A percentile compares a stretch with the other conserved stretches of the same genome.
phyloP scores from a whole-genome alignment of 176 grass and related monocot species.

The Lolium perenne region DNA sequence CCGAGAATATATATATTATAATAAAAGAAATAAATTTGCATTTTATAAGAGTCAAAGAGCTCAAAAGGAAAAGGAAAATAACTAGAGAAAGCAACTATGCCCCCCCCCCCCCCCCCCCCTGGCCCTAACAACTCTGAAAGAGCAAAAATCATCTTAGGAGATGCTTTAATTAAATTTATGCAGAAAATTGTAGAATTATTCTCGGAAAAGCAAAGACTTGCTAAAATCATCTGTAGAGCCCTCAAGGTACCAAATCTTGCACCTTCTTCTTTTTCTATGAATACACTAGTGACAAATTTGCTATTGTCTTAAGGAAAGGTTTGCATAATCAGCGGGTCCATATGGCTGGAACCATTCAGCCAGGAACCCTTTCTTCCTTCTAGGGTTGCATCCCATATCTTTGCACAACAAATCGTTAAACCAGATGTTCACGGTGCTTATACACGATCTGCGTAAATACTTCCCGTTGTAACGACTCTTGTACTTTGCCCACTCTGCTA shows the following conservation, averaged over 20 bases:
- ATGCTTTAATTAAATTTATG: not conserved
- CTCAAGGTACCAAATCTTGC: slow-evolving; percentile 13
- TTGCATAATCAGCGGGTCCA: slow-evolving; percentile 71
- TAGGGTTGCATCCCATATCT: slow-evolving; percentile 81
- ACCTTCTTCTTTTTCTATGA: slow-evolving; percentile 15
- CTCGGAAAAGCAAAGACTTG: not conserved
- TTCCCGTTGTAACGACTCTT: slow-evolving; percentile 61
- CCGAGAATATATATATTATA: not conserved
- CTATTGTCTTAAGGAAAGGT: slow-evolving; percentile 41
- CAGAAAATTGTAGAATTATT: not conserved
- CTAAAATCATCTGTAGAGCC: not conserved
- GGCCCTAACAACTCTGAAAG: not conserved
- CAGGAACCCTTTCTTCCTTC: slow-evolving; percentile 72
- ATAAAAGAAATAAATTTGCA: not conserved
- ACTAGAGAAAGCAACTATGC: not conserved
- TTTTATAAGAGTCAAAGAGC: not conserved
- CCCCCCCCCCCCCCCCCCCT: too few species aligned
- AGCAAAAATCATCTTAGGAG: not conserved
- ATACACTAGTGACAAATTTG: not conserved
- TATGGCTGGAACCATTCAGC: slow-evolving; percentile 84
- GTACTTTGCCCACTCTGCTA: slow-evolving; percentile 76
- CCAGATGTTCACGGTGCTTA: slow-evolving; percentile 77
- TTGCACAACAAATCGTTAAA: slow-evolving; percentile 76
- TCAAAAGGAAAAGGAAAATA: not conserved
- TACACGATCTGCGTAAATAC: slow-evolving; percentile 65